Evolutionary conservation across 306 rosid genomes (phyloP).

Genomic region (Astragalus glycyphyllos): DNA sequence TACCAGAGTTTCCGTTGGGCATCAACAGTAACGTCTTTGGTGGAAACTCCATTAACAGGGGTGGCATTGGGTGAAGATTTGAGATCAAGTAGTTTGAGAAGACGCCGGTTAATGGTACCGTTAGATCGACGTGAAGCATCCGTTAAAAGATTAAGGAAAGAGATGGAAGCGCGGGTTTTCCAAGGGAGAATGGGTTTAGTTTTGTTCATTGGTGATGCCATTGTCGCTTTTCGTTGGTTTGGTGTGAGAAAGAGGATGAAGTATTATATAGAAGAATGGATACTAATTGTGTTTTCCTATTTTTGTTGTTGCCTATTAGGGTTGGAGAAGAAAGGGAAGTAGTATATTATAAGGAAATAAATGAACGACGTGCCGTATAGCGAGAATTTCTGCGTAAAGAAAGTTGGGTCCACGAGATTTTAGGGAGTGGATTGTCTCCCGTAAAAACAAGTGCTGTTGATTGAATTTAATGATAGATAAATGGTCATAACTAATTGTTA

Average conservation of each 20-base stretch:
- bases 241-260: neutral
- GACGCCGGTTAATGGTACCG: slow-evolving; percentile 75
- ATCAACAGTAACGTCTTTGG: slow-evolving; percentile 63
- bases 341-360: no score
- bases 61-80: slow-evolving; percentile 39
- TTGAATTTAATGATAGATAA: no score
- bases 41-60: slow-evolving; percentile 58
- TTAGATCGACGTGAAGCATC: slow-evolving; percentile 50
- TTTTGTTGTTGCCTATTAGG: neutral
- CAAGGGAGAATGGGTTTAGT: slow-evolving; percentile 50
- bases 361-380: neutral
- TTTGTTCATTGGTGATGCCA: neutral
- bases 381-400: neutral
- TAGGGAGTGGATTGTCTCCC: no score
- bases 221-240: neutral
- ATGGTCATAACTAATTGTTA: no score
- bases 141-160: slow-evolving; percentile 23
- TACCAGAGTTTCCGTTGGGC: slow-evolving; percentile 58
- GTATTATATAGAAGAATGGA: neutral
- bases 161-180: slow-evolving; percentile 51
- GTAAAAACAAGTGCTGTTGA: no score
- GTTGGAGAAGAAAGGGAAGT: neutral
- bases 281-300: neutral
- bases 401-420: neutral
- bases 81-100: slow-evolving; percentile 55